Base-by-base conservation (phyloP, 2,329 filamentous ascomycete species). In the Seiridium cupressi region DNA sequence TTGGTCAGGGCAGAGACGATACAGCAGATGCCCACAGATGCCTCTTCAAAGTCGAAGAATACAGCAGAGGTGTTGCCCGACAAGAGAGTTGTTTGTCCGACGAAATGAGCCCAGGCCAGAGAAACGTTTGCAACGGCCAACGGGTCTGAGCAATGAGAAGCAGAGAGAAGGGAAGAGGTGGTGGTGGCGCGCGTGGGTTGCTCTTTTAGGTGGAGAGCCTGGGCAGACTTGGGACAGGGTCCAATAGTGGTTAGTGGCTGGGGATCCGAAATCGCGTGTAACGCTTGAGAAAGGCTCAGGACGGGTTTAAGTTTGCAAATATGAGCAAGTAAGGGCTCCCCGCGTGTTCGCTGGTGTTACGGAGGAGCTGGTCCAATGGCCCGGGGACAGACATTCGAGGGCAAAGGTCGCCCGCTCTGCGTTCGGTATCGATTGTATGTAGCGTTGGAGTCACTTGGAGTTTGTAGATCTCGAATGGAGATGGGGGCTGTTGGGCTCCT, bases 101-200 rank as follows among this genome's bases (percentile, higher is more conserved):
- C 18, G 38, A 35, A 35, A 51, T 51, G 9, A 18, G 36, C 32
- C 18, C 32, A n/a, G 49, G 36, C 51, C 36, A 55, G 36, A 40
- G n/a, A 38, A 38, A 36, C 32, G n/a, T 31, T 36, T 18, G 34
- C 51, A 36, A n/a, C 11, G 36, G 36, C 8, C 35, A 51, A 35
- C 32, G 35, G 49, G n/a, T 6, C 26, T 32, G 32, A 51, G 32
- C 32, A 51, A 35, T 38, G n/a, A 13, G 57, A 46, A 54, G 57
- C 49, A 59, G 32, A 51, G 44, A 42, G 35, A 26, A 48, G 51
- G 31, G 59, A 58, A 42, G 47, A 54, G 57, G 47, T 36, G n/a
- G 55, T 40, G 55, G 59, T 61, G 60, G 60, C 56, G 60, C 60
- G 60, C 44, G 44, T 53, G 56, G 34, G 54, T 57, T 51, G 44